Conservation (phyloP, 306 rosid species). For the Luffa acutangula region DNA sequence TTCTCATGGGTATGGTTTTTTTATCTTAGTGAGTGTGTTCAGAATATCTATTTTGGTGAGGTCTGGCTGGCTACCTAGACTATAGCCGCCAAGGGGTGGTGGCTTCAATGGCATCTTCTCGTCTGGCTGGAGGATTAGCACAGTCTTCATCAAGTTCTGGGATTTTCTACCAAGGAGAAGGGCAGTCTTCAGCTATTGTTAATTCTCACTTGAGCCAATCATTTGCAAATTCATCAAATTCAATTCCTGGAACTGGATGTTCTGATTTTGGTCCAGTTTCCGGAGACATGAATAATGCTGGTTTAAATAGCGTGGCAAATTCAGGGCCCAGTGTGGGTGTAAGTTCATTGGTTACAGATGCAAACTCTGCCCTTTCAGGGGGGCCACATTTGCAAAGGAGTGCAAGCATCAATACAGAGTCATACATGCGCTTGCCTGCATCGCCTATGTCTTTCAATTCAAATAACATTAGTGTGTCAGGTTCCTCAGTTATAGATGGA, state of each 20-base stretch:
- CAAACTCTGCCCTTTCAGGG: constrained; percentile 87
- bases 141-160: constrained; percentile 91
- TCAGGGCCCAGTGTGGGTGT: constrained; percentile 96
- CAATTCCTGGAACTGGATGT: constrained; percentile 66
- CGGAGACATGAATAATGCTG: constrained; percentile 82
- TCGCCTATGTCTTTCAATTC: constrained; percentile 96
- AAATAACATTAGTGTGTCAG: constrained; percentile 80
- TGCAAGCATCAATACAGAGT: constrained; percentile 80
- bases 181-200: constrained; percentile 62
- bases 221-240: constrained; percentile 67
- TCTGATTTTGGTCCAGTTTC: constrained; percentile 73
- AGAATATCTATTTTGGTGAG: constrained; percentile 27
- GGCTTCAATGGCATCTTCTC: constrained; percentile 86
- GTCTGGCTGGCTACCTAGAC: constrained; percentile 71
- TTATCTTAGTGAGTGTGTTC: constrained; percentile 21
- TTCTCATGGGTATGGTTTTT: constrained; percentile 17
- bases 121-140: constrained; percentile 87
- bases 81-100: constrained; percentile 59
- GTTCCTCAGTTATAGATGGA: constrained; percentile 86
- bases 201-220: constrained; percentile 84
- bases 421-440: constrained; percentile 79
- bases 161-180: constrained; percentile 97
- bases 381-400: constrained; percentile 97
- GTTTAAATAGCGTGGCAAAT: constrained; percentile 66
- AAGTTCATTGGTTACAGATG: constrained; percentile 97